Evolutionary conservation across 768 basidiomycete genomes (phyloP), one percentile per base, ranked within the genome.

Genomic region (Lentinula boryana): DNA sequence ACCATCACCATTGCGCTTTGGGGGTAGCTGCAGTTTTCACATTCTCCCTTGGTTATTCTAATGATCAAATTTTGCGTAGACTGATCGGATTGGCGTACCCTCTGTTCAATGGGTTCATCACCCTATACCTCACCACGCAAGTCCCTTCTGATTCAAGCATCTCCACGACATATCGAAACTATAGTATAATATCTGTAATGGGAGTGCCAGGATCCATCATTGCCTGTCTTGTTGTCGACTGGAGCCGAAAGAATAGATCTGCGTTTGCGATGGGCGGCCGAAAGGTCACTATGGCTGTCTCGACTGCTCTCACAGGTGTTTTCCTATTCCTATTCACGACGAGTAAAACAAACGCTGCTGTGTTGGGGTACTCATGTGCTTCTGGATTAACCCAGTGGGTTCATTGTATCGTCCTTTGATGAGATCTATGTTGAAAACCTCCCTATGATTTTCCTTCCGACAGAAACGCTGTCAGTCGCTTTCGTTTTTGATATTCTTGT

Each of bases 321-420:
- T 82, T 83, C 67, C 67, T 83, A 62, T 82, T 81, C 69, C 69
- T 80, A 48, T 83, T 81, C 70, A 83, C 81, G 44, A 81, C 78
- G 35, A 80, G 78, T 62, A 76, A 61, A 40, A 77, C 71, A 32
- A 62, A 69, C 15, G 70, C 72, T 6, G 71, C 72, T 8, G 72
- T 80, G 1, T 72, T 82, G 6, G 81, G 76, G 9, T 83, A 69
- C 64, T 79, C 81, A 32, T 82, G 81, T 57, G 76, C 73, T 1
- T 74, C 74, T 18, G 65, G 70, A 27, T 66, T 81, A 10, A 79
- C 77, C 15, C 70, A 75, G 78, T 80, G 58, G 56, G 77, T 71
- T 48, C 7, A 9, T 60, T 18, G 41, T 44, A 55, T 27, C 12
- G 49, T 18, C 36, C 38, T 31, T 56, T 60, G 3, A 15, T 21